Evolutionary conservation across 441 rosid species (phyloP).

Genomic region (Macaranga tanarius): DNA sequence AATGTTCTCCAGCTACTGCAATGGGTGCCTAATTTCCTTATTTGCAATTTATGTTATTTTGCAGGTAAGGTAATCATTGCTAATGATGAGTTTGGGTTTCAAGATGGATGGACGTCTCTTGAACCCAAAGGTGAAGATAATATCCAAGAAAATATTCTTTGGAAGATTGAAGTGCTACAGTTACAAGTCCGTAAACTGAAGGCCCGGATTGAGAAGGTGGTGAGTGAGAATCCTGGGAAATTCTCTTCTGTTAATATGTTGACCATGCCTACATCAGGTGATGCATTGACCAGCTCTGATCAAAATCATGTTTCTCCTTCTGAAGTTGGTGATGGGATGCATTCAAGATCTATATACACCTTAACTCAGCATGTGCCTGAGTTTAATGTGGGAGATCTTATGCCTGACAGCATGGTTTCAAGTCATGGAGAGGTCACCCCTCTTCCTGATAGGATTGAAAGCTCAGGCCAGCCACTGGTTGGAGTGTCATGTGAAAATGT

Average conservation of each 20-base stretch:
- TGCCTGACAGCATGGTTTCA: slow-evolving; percentile 43
- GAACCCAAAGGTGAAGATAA: slow-evolving; percentile 48
- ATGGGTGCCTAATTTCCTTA: not conserved
- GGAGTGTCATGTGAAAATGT: slow-evolving; percentile 38
- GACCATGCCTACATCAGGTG: slow-evolving; percentile 42
- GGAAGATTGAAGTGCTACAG: slow-evolving; percentile 59
- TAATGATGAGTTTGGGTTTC: slow-evolving; percentile 38
- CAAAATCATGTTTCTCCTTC: slow-evolving; percentile 35
- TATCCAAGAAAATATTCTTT: slow-evolving; percentile 51
- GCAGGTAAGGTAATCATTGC: slow-evolving; percentile 40
- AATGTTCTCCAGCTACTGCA: not conserved
- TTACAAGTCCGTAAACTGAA: slow-evolving; percentile 47
- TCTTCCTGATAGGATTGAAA: slow-evolving; percentile 37
- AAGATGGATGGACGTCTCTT: slow-evolving; percentile 40
- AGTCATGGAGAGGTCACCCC: slow-evolving; percentile 40
- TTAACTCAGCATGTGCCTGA: slow-evolving; percentile 29
- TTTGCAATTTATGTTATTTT: slow-evolving; percentile 15
- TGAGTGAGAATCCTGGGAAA: slow-evolving; percentile 57
- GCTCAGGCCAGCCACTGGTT: slow-evolving; percentile 21
- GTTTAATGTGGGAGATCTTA: slow-evolving; percentile 34
- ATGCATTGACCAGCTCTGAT: slow-evolving; percentile 42
- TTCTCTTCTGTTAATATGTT: slow-evolving; percentile 48
- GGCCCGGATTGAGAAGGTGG: slow-evolving; percentile 56
- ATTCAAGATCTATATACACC: slow-evolving; percentile 28
- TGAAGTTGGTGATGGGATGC: slow-evolving; percentile 34